Conservation (phyloP, 768 basidiomycete species). For the Clavulina sp. region DNA sequence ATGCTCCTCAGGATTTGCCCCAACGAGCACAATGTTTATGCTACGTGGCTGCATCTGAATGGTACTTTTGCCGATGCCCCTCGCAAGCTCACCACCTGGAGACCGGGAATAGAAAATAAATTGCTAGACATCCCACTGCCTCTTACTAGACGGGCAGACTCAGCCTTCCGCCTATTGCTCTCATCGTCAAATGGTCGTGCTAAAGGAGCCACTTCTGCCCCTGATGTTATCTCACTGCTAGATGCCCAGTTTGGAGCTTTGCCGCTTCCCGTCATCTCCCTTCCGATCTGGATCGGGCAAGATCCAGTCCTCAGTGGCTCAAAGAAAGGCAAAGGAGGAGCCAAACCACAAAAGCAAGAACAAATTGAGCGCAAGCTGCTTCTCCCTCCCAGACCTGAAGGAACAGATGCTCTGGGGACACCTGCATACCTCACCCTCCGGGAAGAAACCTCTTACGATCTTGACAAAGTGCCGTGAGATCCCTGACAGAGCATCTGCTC, state of each 20-base stretch:
- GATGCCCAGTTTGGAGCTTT: slow-evolving; percentile 23
- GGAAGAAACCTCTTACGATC: slow-evolving; percentile 78
- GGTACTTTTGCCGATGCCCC: slow-evolving; percentile 9
- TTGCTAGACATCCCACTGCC: slow-evolving; percentile 54
- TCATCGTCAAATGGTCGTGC: not conserved
- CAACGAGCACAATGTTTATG: slow-evolving; percentile 44
- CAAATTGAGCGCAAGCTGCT: slow-evolving; percentile 41
- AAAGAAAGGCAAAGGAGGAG: slow-evolving; percentile 14
- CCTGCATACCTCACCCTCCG: slow-evolving; percentile 28
- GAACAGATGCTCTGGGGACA: not conserved
- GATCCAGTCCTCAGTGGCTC: slow-evolving; percentile 17
- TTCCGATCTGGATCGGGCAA: slow-evolving; percentile 33
- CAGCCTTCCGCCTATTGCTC: slow-evolving; percentile 33
- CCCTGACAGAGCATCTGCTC: not conserved
- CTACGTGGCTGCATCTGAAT: slow-evolving; percentile 34
- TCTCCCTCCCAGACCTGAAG: slow-evolving; percentile 14
- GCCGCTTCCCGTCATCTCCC: slow-evolving; percentile 48
- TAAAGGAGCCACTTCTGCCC: slow-evolving; percentile 14
- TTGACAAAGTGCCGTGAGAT: slow-evolving; percentile 59
- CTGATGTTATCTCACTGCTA: slow-evolving; percentile 28
- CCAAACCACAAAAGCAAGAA: slow-evolving; percentile 37
- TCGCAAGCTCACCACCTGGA: slow-evolving; percentile 60
- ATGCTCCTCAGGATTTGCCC: slow-evolving; percentile 11
- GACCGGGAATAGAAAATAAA: slow-evolving; percentile 52
- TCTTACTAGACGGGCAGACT: slow-evolving; percentile 41